Conservation (phyloP, 148 eudicot species). For the Amaranthus cruentus region DNA sequence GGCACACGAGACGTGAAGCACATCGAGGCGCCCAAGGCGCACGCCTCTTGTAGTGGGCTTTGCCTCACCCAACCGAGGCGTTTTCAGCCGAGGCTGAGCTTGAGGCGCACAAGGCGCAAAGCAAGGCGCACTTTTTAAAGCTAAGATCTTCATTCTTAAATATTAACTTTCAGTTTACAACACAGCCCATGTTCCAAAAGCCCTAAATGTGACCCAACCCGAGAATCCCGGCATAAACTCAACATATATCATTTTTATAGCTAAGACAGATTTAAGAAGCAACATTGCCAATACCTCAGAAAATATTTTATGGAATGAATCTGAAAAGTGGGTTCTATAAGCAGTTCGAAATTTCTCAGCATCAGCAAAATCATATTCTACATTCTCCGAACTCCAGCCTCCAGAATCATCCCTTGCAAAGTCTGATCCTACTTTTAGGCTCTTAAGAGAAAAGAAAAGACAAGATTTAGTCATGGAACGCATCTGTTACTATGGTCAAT, state of each 20-base stretch:
- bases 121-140: too few species aligned
- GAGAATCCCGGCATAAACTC: background rate
- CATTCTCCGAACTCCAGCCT: constrained; percentile 37
- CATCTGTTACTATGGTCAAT: background rate
- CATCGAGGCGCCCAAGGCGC: too few species aligned
- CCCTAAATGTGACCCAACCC: background rate
- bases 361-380: constrained; percentile 41
- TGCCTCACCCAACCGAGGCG: too few species aligned
- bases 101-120: too few species aligned
- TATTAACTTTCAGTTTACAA: background rate
- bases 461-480: constrained; percentile 3
- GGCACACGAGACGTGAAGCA: too few species aligned
- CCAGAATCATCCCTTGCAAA: constrained; percentile 33
- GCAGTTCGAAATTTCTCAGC: constrained; percentile 51
- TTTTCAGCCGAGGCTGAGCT: too few species aligned
- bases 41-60: too few species aligned
- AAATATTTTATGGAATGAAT: constrained; percentile 80
- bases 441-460: constrained; percentile 24
- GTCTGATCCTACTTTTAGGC: constrained; percentile 40
- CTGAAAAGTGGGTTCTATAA: constrained; percentile 55
- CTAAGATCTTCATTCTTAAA: background rate
- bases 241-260: background rate
- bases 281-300: constrained; percentile 56
- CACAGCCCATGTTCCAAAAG: background rate
- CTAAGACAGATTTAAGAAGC: background rate